phyloP scores from a whole-genome alignment of 768 basidiomycete species.

The Macrolepiota albuminosa region DNA sequence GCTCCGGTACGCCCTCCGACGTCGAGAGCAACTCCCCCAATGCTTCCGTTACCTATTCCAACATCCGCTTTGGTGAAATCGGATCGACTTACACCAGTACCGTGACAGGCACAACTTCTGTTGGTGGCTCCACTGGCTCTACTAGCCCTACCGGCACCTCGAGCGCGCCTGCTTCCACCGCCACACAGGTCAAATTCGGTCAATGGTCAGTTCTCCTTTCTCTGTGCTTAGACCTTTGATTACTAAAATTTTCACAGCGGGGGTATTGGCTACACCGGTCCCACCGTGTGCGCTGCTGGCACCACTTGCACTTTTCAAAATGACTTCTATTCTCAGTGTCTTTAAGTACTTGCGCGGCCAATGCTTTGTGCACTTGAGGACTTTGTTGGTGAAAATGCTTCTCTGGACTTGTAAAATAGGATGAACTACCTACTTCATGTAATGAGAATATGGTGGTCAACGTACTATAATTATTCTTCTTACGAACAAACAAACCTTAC shows the following conservation, averaged over 20 bases:
- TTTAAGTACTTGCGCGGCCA: neutral
- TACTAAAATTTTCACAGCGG: neutral
- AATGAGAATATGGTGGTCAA: neutral
- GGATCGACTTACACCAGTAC: slow-evolving; percentile 5
- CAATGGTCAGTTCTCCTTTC: neutral
- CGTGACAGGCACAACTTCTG: slow-evolving; percentile 4
- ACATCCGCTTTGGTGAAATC: slow-evolving; percentile 6
- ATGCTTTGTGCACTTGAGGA: neutral
- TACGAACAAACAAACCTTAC: neutral
- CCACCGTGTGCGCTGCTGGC: slow-evolving; percentile 1
- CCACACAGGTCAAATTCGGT: slow-evolving; percentile 1
- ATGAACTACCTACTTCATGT: neutral
- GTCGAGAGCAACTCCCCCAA: slow-evolving; percentile 25
- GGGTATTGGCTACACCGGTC: slow-evolving; percentile 4
- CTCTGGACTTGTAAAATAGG: neutral
- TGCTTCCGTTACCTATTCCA: slow-evolving; percentile 37
- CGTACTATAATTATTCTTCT: neutral
- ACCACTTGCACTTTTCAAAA: slow-evolving; percentile 4
- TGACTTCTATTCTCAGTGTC: slow-evolving; percentile 2
- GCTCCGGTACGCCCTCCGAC: slow-evolving; percentile 29
- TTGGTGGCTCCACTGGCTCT: neutral
- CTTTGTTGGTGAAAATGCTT: neutral
- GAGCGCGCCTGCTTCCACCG: neutral
- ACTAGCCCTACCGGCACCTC: neutral
- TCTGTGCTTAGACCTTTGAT: neutral